These are phyloP conservation scores for Apiospora aurea DNA, from an alignment of 2,329 filamentous ascomycete genomes.

Conservation along the genomic window DNA sequence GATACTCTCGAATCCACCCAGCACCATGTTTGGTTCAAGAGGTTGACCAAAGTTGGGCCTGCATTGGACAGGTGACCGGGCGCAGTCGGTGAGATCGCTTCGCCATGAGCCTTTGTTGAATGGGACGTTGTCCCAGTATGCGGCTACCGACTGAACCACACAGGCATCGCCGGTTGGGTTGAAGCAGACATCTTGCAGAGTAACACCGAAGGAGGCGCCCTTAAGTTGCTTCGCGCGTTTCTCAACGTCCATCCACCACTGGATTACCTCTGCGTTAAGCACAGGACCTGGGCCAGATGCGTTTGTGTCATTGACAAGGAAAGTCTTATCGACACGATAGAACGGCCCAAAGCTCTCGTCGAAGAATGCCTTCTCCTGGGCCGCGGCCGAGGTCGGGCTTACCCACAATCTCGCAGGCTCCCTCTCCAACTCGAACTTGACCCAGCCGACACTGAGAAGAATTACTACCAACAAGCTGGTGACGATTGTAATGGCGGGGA, in stretches of 20 bases:
- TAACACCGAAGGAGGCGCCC: conserved; percentile 71
- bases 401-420: conserved; percentile 96
- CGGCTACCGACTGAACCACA: conserved; percentile 90
- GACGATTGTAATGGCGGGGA: conserved; percentile 83
- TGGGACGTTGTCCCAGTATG: conserved; percentile 81
- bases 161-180: conserved; percentile 91
- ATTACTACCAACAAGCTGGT: conserved; percentile 77
- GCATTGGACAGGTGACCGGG: conserved; percentile 81
- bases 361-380: conserved; percentile 92
- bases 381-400: conserved; percentile 89
- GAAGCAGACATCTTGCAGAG: conserved; percentile 87
- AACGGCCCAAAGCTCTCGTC: conserved; percentile 94
- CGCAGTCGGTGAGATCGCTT: conserved; percentile 74
- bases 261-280: conserved; percentile 84
- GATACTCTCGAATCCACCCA: conserved; percentile 78
- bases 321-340: conserved; percentile 91
- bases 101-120: conserved; percentile 74
- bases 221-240: conserved; percentile 75
- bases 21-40: conserved; percentile 81
- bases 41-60: conserved; percentile 90
- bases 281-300: conserved; percentile 73
- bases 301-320: conserved; percentile 87
- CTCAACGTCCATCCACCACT: conserved; percentile 95
- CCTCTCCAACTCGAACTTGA: conserved; percentile 86
- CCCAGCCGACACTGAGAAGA: conserved; percentile 85